These are phyloP conservation scores for Waitea zeae DNA, from an alignment of 1,284 basidiomycete genomes.

Conservation along the genomic window DNA sequence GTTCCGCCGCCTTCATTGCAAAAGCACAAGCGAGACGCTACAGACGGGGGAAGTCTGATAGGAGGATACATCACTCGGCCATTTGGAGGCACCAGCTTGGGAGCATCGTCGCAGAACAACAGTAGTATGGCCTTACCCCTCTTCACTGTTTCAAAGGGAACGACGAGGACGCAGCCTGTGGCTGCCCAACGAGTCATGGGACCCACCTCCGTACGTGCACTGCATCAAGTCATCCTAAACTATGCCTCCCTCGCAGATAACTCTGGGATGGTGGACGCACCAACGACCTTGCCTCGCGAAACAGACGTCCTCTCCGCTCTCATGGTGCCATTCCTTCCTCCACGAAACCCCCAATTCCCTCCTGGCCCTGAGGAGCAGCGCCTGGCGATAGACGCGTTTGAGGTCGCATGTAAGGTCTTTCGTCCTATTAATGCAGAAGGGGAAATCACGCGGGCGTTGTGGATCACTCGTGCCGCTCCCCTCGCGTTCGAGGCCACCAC, in stretches of 20 bases:
- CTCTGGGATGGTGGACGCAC: constrained; percentile 13
- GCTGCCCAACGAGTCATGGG: too few species aligned
- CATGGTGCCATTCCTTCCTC: constrained; percentile 32
- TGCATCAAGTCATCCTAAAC: constrained; percentile 23
- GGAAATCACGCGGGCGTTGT: constrained; percentile 51
- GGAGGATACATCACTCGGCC: not conserved
- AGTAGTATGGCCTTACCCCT: constrained; percentile 1
- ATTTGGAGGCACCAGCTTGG: not conserved
- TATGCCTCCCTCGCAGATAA: constrained; percentile 18
- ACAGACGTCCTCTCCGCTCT: constrained; percentile 37
- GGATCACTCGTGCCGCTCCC: constrained; percentile 27
- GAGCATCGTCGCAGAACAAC: not conserved
- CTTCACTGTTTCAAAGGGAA: not conserved
- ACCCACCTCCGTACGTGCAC: constrained; percentile 26
- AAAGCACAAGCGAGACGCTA: constrained; percentile 16
- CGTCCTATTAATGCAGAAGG: constrained; percentile 24
- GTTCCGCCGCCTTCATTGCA: constrained; percentile 10
- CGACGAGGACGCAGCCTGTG: constrained; percentile 10
- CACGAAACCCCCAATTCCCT: constrained; percentile 13
- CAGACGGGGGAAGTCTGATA: constrained; percentile 1
- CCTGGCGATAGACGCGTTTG: constrained; percentile 43
- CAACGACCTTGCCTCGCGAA: constrained; percentile 31
- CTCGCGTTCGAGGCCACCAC: constrained; percentile 23
- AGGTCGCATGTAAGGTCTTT: constrained; percentile 24
- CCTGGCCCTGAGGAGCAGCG: constrained; percentile 30